Evolutionary conservation across 225 moss, liverwort and hornwort species (phyloP), one percentile per base, ranked within the genome.

Genomic region (Sphagnum tenellum): DNA sequence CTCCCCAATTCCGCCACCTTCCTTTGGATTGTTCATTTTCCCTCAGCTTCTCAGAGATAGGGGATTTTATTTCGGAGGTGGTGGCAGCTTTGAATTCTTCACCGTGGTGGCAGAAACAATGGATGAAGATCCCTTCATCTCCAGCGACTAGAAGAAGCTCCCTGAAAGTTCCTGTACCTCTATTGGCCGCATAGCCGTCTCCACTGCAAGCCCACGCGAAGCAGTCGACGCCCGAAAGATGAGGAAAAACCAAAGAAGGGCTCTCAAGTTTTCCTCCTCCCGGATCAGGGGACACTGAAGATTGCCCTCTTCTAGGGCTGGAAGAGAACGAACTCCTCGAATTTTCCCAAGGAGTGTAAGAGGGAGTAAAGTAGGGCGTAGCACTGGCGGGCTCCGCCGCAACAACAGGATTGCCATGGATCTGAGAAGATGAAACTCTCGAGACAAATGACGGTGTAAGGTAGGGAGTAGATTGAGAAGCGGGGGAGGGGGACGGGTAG

Each of bases 131-230:
- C 29, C 87, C 94, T 14, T 87, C 78, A 46, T 70, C 45, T 9
- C 84, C 82, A 64, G 79, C 81, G 9, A 85, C 78, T 55, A 94
- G 66, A 49, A 94, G 83, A 69, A 91, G 68, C 72, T 94, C 90
- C 74, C 70, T 89, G 61, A 94, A 94, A 55, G 65, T 70, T 7
- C 89, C 87, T 48, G 14, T 52, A 45, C 85, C 69, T 5, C 79
- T 74, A 64, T 84, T 81, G 4, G 81, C 88, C 48, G 88, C 90
- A 63, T 84, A 90, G 50, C 85, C 90, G 67, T 94, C 94, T 52
- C 81, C 81, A 55, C 75, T 74, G 54, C 70, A 78, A 8, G 80
- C 90, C 94, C 94, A 94, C n/a, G 87, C 69, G 49, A 89, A 78
- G 75, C 78, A 84, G 55, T 89, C 75, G 45, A 89, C 62, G 14